Base-by-base conservation (phyloP, 176 grass and related monocot genomes). In the Oryza glaberrima region DNA sequence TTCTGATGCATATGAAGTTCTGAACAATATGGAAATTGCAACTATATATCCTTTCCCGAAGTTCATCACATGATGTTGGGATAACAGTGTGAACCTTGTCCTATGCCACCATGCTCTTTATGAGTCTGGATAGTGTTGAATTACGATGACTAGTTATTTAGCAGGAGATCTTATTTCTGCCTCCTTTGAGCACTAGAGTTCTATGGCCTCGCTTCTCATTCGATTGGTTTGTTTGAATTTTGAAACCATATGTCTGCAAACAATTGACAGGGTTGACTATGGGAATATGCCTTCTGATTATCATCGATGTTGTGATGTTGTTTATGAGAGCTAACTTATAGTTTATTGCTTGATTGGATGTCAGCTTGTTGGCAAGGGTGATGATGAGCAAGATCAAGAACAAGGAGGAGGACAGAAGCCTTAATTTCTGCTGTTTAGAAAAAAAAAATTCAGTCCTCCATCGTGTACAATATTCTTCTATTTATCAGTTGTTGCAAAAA, bases 351-450 rank as follows among this genome's bases (percentile, higher is more conserved):
- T 82, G 30, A 16, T 66, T 84, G 30, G 4, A 40, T 88, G 51
- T 67, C 80, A 97, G 95, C 90, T 97, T 71, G 90, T 97, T 46
- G 84, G 66, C 64, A 92, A 89, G 72, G 86, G 76, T 87, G 92
- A 83, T 78, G 76, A 65, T 77, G 86, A 86, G 78, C 77, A 92
- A 71, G 79, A 84, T 77, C 78, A 90, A 82, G 88, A 80, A 71
- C 79, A 86, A 41, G 40, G 40, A 79, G 61, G 65, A 79, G 81
- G 58, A 69, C 64, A 69, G 30, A 87, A 90, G 70, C 77, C 87
- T 51, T 49, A 76, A 41, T 90, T 73, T 66, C 28, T 26, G 15
- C 47, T 71, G 23, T 64, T 11, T 26, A 76, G 47, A 41, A 69
- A 70, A 48, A 48, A 76, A 70, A 32, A 32, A 32, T 70, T 16